These are phyloP conservation scores for Harringtonia aguacate DNA, from an alignment of 2,329 filamentous ascomycete species.

Conservation along the genomic window DNA sequence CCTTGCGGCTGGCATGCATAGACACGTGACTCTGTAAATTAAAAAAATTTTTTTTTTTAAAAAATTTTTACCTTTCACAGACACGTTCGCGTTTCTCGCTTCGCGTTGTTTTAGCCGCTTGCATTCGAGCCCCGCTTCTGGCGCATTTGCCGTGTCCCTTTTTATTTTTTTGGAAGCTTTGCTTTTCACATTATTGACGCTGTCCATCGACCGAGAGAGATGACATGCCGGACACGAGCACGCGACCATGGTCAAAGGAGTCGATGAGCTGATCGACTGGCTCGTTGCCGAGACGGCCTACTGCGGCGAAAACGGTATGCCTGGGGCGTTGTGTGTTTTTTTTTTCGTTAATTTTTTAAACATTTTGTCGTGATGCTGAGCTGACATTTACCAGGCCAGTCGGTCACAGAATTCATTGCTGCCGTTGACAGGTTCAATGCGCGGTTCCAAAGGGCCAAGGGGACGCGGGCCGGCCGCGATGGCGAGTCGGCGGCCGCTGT, in stretches of 20 bases:
- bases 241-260: slow-evolving; percentile 23
- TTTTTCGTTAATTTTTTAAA: too few relatives aligned
- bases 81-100: too few relatives aligned
- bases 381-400: slow-evolving; percentile 10
- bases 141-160: background rate
- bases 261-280: slow-evolving; percentile 33
- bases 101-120: slow-evolving; percentile 2
- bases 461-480: background rate
- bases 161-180: background rate
- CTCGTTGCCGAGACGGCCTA: slow-evolving; percentile 33
- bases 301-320: slow-evolving; percentile 29
- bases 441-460: background rate
- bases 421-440: slow-evolving; percentile 11
- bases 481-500: background rate
- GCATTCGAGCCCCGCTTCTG: slow-evolving; percentile 13
- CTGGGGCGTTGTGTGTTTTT: slow-evolving; percentile 14
- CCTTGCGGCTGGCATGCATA: too few relatives aligned
- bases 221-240: slow-evolving; percentile 1
- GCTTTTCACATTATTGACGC: background rate
- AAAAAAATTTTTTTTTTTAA: too few relatives aligned
- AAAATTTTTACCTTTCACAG: too few relatives aligned
- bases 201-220: background rate
- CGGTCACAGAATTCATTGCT: slow-evolving; percentile 12
- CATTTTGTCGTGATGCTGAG: too few relatives aligned
- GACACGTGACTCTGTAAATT: too few relatives aligned